Conservation (phyloP, 129 eudicot species). For the Pseudognaphalium luteoalbum region DNA sequence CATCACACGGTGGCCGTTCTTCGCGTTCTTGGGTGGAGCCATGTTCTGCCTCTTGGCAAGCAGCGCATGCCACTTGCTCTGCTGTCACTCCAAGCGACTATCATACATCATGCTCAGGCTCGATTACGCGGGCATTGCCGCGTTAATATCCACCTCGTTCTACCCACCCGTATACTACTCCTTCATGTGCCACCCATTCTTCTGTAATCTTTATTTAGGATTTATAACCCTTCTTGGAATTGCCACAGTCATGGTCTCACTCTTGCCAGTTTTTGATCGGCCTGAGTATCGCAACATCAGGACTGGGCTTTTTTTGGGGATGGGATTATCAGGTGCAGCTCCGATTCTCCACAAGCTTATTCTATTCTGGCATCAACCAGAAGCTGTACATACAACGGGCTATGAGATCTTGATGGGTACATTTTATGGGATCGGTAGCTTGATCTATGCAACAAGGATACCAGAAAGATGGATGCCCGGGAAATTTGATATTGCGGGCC, state of each 20-base stretch:
- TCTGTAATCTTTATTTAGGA: constrained; percentile 84
- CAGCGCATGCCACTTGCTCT: constrained; percentile 86
- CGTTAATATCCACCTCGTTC: constrained; percentile 91
- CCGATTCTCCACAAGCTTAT: constrained; percentile 84
- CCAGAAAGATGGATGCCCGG: constrained; percentile 99
- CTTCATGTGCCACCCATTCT: constrained; percentile 97
- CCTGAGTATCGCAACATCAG: constrained; percentile 76
- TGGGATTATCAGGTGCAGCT: constrained; percentile 84
- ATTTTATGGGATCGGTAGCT: constrained; percentile 82
- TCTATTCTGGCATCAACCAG: constrained; percentile 80
- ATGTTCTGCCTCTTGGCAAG: constrained; percentile 94
- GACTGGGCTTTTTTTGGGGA: constrained; percentile 73
- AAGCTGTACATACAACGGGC: constrained; percentile 82
- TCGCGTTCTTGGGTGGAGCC: constrained; percentile 92
- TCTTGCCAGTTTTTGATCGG: constrained; percentile 72
- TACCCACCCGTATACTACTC: constrained; percentile 96
- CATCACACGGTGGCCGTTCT: constrained; percentile 96
- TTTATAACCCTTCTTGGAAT: constrained; percentile 78
- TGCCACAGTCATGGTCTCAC: constrained; percentile 64
- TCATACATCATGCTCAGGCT: constrained; percentile 90
- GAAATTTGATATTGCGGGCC: constrained; percentile 90
- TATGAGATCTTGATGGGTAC: constrained; percentile 89
- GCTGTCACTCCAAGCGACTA: constrained; percentile 81
- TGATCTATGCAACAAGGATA: constrained; percentile 79
- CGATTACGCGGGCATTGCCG: constrained; percentile 97